These are phyloP conservation scores for Apiospora rasikravindrae DNA, from an alignment of 2,329 filamentous ascomycete genomes.

Conservation along the genomic window DNA sequence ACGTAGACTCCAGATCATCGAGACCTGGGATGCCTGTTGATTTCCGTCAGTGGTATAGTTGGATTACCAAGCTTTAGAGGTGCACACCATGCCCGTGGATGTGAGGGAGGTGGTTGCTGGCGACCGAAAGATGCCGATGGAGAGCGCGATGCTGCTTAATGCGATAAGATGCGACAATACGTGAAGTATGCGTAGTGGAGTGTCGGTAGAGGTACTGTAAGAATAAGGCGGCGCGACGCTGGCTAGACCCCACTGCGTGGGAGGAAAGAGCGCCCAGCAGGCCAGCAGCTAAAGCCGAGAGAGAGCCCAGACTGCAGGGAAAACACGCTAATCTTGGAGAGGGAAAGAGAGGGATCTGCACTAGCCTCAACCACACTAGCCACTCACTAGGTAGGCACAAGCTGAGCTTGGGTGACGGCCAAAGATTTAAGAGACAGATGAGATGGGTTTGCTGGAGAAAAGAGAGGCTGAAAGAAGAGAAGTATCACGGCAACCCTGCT, in stretches of 20 bases:
- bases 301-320: not conserved
- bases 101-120: not conserved
- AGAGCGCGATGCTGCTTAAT: slow-evolving; percentile 2
- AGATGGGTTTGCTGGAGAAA: not conserved
- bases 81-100: not conserved
- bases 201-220: not conserved
- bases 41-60: not conserved
- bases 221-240: slow-evolving; percentile 1
- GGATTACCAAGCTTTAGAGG: not conserved
- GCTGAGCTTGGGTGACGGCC: not conserved
- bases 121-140: not conserved
- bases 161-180: slow-evolving; percentile 8
- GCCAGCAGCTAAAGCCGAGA: not conserved
- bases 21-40: not conserved
- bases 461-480: not conserved
- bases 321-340: not conserved
- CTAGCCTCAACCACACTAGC: slow-evolving; percentile 8
- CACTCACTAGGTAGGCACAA: not conserved
- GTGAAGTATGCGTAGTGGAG: not conserved
- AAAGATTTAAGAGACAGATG: not conserved
- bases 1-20: not conserved
- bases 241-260: slow-evolving; percentile 1
- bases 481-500: not conserved
- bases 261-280: not conserved
- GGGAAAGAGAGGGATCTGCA: not conserved